phyloP scores from a whole-genome alignment of 106 monocot species.

The Apostasia shenzhenica region DNA sequence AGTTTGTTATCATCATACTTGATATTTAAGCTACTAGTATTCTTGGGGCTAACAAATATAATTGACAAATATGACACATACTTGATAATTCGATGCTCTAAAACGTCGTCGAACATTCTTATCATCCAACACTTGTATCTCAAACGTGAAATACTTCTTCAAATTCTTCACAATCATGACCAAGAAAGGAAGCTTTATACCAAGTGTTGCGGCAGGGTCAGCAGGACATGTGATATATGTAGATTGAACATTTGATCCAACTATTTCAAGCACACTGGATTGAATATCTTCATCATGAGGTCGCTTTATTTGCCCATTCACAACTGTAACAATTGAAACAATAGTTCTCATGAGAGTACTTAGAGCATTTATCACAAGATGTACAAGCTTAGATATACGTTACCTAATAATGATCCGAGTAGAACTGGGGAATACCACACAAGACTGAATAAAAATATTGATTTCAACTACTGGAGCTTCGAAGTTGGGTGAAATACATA shows the following conservation, averaged over 20 bases:
- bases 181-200: conserved; percentile 91
- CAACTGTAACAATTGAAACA: conserved; percentile 41
- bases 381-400: too few species aligned
- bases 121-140: conserved; percentile 97
- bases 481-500: too few species aligned
- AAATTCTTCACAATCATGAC: conserved; percentile 93
- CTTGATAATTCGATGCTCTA: conserved; percentile 96
- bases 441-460: too few species aligned
- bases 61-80: conserved; percentile 16
- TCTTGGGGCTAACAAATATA: too few species aligned
- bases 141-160: conserved; percentile 98
- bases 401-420: too few species aligned
- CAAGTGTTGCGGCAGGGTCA: conserved; percentile 90
- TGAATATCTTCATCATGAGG: conserved; percentile 96
- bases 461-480: too few species aligned
- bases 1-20: too few species aligned
- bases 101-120: conserved; percentile 94
- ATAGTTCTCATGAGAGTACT: background rate
- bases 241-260: conserved; percentile 90
- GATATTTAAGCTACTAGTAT: too few species aligned
- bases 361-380: background rate
- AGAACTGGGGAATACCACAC: too few species aligned
- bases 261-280: conserved; percentile 90
- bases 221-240: conserved; percentile 95
- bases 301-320: conserved; percentile 86